Conservation (phyloP, 768 basidiomycete species). For the Naganishia antarctica region DNA sequence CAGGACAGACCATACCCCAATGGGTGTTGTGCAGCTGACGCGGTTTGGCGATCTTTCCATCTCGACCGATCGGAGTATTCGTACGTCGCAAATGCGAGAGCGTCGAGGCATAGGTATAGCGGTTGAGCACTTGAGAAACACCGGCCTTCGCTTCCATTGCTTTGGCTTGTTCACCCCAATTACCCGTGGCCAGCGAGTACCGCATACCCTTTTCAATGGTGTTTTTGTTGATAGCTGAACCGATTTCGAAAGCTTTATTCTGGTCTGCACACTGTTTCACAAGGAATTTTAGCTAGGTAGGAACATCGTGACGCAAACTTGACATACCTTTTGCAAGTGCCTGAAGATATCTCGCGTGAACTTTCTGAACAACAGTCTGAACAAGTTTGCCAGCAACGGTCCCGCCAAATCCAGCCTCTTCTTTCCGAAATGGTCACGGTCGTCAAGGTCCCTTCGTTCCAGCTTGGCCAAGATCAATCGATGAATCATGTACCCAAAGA, state of each 20-base stretch:
- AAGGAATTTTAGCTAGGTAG: no score
- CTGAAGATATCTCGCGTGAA: constrained; percentile 95
- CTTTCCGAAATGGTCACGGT: constrained; percentile 99
- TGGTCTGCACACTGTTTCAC: constrained; percentile 95
- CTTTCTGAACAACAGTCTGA: constrained; percentile 95
- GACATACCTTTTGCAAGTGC: constrained; percentile 85
- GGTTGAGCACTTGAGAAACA: constrained; percentile 95
- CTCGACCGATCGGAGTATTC: constrained; percentile 95
- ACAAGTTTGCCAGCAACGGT: constrained; percentile 89
- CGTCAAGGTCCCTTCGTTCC: constrained; percentile 90
- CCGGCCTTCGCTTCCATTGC: constrained; percentile 96
- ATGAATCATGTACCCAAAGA: constrained; percentile 99
- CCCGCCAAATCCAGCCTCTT: constrained; percentile 95
- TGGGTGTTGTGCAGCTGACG: constrained; percentile 99
- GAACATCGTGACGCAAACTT: no score
- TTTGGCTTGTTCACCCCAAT: constrained; percentile 99
- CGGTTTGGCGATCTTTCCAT: constrained; percentile 98
- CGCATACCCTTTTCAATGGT: constrained; percentile 97
- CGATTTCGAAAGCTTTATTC: constrained; percentile 88
- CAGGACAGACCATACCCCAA: constrained; percentile 99
- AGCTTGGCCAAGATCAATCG: constrained; percentile 86
- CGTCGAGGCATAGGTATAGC: constrained; percentile 98
- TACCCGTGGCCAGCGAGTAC: constrained; percentile 95
- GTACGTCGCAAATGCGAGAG: constrained; percentile 95
- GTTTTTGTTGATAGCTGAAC: constrained; percentile 86